A percentile compares a stretch with the other conserved stretches of the same genome.
These are phyloP conservation scores for Musa beccarii DNA, from an alignment of 176 grass and related monocot genomes.

Conservation along the genomic window DNA sequence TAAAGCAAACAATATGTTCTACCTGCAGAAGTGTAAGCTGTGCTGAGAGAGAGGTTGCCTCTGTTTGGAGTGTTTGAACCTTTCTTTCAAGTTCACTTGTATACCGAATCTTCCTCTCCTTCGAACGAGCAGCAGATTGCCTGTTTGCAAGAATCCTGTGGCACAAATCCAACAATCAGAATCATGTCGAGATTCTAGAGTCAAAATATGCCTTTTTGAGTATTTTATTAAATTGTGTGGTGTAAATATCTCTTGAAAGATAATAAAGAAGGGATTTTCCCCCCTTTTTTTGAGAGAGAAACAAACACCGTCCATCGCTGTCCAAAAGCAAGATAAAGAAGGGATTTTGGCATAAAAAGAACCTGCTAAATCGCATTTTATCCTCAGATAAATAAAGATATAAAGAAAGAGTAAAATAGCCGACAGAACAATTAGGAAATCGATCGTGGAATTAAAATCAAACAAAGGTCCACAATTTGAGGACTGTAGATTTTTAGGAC, in stretches of 20 bases:
- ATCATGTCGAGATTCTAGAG: not conserved
- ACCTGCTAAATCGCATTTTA: not conserved
- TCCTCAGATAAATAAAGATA: too few relatives aligned
- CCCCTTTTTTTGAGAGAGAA: too few relatives aligned
- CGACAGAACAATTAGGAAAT: too few relatives aligned
- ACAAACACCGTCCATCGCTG: too few relatives aligned
- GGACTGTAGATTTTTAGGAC: not conserved
- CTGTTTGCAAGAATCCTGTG: constrained; percentile 89
- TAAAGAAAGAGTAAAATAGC: too few relatives aligned
- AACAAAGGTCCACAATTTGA: too few relatives aligned
- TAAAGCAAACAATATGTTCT: not conserved
- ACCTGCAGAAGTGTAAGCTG: constrained; percentile 97
- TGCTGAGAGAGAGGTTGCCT: constrained; percentile 87
- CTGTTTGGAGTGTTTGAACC: constrained; percentile 86
- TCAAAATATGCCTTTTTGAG: not conserved
- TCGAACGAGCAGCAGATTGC: constrained; percentile 86
- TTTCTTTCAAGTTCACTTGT: constrained; percentile 85
- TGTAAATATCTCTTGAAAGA: too few relatives aligned
- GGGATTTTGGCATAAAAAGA: not conserved
- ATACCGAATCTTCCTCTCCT: constrained; percentile 97
- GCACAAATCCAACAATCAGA: not conserved
- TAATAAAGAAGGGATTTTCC: too few relatives aligned
- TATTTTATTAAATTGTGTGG: too few relatives aligned
- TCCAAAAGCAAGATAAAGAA: too few relatives aligned
- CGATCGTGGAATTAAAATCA: too few relatives aligned